phyloP scores from a whole-genome alignment of 2,329 filamentous ascomycete genomes.

The Trichothecium roseum region DNA sequence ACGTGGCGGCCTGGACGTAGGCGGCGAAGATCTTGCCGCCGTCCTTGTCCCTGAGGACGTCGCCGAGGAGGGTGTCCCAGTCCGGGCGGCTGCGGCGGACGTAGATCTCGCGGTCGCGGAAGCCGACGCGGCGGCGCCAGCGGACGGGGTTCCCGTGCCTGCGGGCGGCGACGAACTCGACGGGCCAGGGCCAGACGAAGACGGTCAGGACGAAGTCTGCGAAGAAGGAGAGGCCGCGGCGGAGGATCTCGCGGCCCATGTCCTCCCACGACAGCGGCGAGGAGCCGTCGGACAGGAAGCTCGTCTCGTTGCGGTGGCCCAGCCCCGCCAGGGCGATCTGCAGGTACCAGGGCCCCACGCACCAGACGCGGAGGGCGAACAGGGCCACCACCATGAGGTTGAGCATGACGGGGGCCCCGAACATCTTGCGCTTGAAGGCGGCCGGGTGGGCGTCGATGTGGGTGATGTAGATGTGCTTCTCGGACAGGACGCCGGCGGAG shows the following conservation, averaged over 20 bases:
- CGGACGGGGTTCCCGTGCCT: conserved; percentile 49
- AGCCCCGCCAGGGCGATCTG: conserved; percentile 52
- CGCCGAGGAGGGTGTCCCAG: conserved; percentile 55
- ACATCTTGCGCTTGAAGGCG: conserved; percentile 72
- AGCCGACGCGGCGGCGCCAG: conserved; percentile 70
- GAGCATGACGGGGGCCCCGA: conserved; percentile 66
- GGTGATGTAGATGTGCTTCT: conserved; percentile 67
- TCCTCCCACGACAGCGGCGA: conserved; percentile 47
- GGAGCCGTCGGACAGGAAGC: conserved; percentile 47
- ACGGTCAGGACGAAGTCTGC: conserved; percentile 62
- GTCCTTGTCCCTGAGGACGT: conserved; percentile 40
- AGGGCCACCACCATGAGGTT: conserved; percentile 58
- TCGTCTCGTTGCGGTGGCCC: conserved; percentile 56
- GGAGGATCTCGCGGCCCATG: conserved; percentile 44
- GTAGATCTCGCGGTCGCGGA: conserved; percentile 69
- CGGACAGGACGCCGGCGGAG: conserved; percentile 50
- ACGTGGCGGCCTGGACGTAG: conserved; percentile 58
- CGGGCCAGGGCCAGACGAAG: conserved; percentile 64
- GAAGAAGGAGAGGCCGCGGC: conserved; percentile 55
- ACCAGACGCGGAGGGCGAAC: conserved; percentile 58
- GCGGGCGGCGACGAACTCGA: conserved; percentile 57
- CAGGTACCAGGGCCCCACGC: conserved; percentile 64
- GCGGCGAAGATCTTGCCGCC: conserved; percentile 49
- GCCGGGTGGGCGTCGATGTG: conserved; percentile 67
- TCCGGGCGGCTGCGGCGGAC: conserved; percentile 63